phyloP scores from a whole-genome alignment of 371 early-diverging fungal genomes.

The Mortierella sp. region DNA sequence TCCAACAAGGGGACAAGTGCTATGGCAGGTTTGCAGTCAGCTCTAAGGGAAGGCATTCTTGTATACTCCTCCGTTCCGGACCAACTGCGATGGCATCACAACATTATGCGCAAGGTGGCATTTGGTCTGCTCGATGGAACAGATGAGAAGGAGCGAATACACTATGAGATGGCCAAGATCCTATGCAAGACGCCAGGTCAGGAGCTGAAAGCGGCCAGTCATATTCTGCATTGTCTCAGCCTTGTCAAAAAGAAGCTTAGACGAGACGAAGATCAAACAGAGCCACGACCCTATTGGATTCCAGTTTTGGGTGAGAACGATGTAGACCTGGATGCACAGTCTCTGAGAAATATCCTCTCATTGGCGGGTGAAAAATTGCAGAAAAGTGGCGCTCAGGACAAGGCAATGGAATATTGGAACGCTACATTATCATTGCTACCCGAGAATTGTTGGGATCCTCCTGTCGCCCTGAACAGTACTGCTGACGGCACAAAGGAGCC shows the following conservation, averaged over 20 bases:
- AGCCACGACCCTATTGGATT: background rate
- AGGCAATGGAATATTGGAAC: conserved; percentile 44
- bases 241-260: conserved; percentile 29
- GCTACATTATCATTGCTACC: conserved; percentile 41
- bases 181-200: conserved; percentile 27
- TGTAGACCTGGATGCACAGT: conserved; percentile 14
- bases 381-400: conserved; percentile 53
- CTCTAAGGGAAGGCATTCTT: conserved; percentile 42
- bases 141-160: conserved; percentile 32
- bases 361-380: conserved; percentile 44
- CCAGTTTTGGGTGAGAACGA: conserved; percentile 8
- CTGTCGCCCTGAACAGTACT: background rate
- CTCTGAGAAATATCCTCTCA: conserved; percentile 26
- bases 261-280: background rate
- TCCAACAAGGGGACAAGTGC: conserved; percentile 26
- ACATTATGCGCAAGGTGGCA: conserved; percentile 46
- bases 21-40: conserved; percentile 49
- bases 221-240: conserved; percentile 30
- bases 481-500: conserved; percentile 9
- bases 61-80: conserved; percentile 33
- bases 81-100: conserved; percentile 38
- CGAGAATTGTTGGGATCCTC: conserved; percentile 35
- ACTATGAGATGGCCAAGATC: conserved; percentile 38
- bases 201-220: conserved; percentile 36
- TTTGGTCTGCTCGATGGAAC: conserved; percentile 17